Percentiles rank a stretch among this genome's conserved stretches.
These are phyloP conservation scores for Ophiostoma fasciatum DNA, from an alignment of 2,329 filamentous ascomycete genomes.

Conservation along the genomic window DNA sequence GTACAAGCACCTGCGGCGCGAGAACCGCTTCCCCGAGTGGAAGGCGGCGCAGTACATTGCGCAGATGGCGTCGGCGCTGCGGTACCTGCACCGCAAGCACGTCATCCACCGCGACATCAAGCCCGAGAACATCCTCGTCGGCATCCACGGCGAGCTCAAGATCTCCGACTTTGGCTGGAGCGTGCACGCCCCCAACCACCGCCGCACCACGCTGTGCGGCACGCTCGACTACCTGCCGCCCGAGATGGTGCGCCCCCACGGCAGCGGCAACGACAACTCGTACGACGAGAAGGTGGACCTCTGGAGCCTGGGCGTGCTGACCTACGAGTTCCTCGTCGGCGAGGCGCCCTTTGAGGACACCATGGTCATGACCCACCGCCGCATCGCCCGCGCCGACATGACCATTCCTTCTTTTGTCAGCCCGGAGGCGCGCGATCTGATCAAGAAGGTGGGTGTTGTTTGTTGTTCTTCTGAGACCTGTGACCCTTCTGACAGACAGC, in stretches of 20 bases:
- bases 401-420: slow-evolving; percentile 82
- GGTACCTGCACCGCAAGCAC: slow-evolving; percentile 90
- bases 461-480: neutral
- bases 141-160: slow-evolving; percentile 95
- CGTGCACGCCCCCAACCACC: slow-evolving; percentile 90
- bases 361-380: slow-evolving; percentile 80
- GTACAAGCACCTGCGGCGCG: slow-evolving; percentile 72
- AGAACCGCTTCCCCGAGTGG: slow-evolving; percentile 69
- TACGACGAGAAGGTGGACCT: slow-evolving; percentile 94
- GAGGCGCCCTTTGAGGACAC: slow-evolving; percentile 97
- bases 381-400: slow-evolving; percentile 85
- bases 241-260: slow-evolving; percentile 76
- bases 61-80: slow-evolving; percentile 78
- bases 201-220: slow-evolving; percentile 89
- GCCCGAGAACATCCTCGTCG: slow-evolving; percentile 91
- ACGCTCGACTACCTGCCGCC: slow-evolving; percentile 95
- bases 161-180: slow-evolving; percentile 98
- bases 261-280: slow-evolving; percentile 59
- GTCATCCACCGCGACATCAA: slow-evolving; percentile 98
- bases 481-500: slow-evolving; percentile 27
- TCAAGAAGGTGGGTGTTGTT: slow-evolving; percentile 58
- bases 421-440: slow-evolving; percentile 77
- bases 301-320: slow-evolving; percentile 89
- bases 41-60: slow-evolving; percentile 78
- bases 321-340: slow-evolving; percentile 90